Conservation (phyloP, 306 rosid genomes). For the Cicer chorassanicum region DNA sequence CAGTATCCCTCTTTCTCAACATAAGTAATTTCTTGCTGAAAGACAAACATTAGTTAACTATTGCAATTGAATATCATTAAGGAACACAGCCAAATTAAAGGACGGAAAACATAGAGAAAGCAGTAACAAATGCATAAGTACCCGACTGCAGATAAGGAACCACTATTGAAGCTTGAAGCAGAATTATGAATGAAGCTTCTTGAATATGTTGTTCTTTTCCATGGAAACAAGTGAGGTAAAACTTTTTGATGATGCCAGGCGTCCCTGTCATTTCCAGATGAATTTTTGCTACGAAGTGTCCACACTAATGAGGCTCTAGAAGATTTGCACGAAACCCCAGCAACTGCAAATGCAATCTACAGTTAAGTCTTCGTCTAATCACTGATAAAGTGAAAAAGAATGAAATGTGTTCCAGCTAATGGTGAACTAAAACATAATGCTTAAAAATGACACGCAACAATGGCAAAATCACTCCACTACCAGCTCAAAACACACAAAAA, state of each 20-base stretch:
- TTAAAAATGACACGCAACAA: slow-evolving; percentile 36
- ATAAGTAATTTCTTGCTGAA: slow-evolving; percentile 80
- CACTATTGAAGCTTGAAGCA: slow-evolving; percentile 55
- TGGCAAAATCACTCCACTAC: slow-evolving; percentile 19
- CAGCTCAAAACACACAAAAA: background rate
- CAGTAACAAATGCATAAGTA: slow-evolving; percentile 44
- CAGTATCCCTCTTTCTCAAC: slow-evolving; percentile 83
- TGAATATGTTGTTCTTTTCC: slow-evolving; percentile 80
- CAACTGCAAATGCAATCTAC: slow-evolving; percentile 54
- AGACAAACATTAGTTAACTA: slow-evolving; percentile 40
- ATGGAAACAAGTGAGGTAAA: slow-evolving; percentile 76
- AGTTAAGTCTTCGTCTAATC: slow-evolving; percentile 24
- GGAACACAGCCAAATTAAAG: slow-evolving; percentile 30
- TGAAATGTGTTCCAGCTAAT: slow-evolving; percentile 31
- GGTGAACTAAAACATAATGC: slow-evolving; percentile 25
- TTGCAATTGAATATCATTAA: slow-evolving; percentile 44
- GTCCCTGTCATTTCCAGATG: slow-evolving; percentile 50
- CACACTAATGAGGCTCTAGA: slow-evolving; percentile 83
- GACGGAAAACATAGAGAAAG: slow-evolving; percentile 12
- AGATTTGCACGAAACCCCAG: slow-evolving; percentile 55
- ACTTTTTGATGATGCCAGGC: slow-evolving; percentile 58
- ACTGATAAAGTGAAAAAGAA: slow-evolving; percentile 39
- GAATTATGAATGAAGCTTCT: slow-evolving; percentile 56
- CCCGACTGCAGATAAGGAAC: slow-evolving; percentile 72
- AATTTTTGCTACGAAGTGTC: slow-evolving; percentile 64